Percentiles rank a stretch among this genome's conserved stretches.
Evolutionary conservation across 495 filamentous ascomycete genomes (phyloP).

Genomic region (Aspergillus incahuasiensis): DNA sequence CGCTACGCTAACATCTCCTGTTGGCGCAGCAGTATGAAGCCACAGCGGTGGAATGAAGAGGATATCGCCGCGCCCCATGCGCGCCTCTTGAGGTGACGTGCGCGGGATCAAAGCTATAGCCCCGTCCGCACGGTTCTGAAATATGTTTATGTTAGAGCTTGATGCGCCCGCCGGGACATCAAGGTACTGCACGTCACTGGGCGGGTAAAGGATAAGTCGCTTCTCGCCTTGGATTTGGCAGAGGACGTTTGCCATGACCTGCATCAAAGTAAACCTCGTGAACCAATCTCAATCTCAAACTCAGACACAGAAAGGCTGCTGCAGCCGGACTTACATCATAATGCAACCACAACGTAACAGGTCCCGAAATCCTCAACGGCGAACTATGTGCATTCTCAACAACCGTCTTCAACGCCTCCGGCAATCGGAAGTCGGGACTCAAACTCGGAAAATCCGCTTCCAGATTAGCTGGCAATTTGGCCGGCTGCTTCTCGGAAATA

Average conservation of each 20-base stretch:
- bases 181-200: constrained; percentile 64
- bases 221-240: constrained; percentile 74
- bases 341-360: constrained; percentile 86
- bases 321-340: constrained; percentile 61
- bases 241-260: constrained; percentile 87
- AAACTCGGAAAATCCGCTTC: constrained; percentile 66
- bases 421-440: constrained; percentile 65
- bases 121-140: constrained; percentile 38
- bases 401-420: constrained; percentile 56
- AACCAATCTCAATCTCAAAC: too few species aligned
- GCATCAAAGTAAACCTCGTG: not conserved
- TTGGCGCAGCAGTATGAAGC: constrained; percentile 70
- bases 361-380: constrained; percentile 72
- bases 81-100: constrained; percentile 63
- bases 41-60: constrained; percentile 79
- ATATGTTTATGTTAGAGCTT: constrained; percentile 71
- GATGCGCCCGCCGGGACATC: constrained; percentile 71
- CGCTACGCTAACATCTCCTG: constrained; percentile 62
- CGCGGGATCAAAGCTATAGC: constrained; percentile 37
- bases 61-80: constrained; percentile 65
- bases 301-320: not conserved
- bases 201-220: constrained; percentile 71
- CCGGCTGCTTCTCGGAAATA: constrained; percentile 62
- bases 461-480: constrained; percentile 63
- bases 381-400: constrained; percentile 68